These are phyloP conservation scores for Elaeis oleifera DNA, from an alignment of 202 grass and related monocot species.

Conservation along the genomic window DNA sequence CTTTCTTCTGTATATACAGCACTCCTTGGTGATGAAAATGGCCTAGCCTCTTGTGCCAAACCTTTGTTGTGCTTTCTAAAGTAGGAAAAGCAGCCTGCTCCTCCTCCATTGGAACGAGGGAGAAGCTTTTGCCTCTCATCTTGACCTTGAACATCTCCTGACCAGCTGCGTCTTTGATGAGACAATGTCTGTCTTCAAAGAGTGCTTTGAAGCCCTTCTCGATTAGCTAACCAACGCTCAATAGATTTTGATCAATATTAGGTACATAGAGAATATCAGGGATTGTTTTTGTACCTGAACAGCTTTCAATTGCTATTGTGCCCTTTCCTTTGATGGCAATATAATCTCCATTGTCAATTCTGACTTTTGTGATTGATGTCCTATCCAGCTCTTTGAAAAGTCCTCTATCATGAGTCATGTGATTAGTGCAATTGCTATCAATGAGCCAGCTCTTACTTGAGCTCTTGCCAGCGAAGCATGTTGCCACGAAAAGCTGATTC, in stretches of 20 bases:
- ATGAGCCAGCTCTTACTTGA: neutral
- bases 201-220: conserved; percentile 1
- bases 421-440: conserved; percentile 4
- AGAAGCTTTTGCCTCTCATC: too few relatives aligned
- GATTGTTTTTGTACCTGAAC: neutral
- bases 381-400: neutral
- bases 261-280: neutral
- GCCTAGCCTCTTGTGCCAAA: too few relatives aligned
- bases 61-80: too few relatives aligned
- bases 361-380: neutral
- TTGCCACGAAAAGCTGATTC: neutral
- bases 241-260: neutral
- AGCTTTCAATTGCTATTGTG: neutral
- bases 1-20: too few relatives aligned
- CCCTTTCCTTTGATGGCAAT: conserved; percentile 1
- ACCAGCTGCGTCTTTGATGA: too few relatives aligned
- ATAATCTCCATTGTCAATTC: neutral
- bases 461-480: neutral
- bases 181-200: neutral
- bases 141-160: too few relatives aligned
- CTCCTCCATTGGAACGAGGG: too few relatives aligned
- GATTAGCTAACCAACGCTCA: neutral
- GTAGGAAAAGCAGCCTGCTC: too few relatives aligned
- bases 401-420: neutral
- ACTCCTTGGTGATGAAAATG: too few relatives aligned